Conservation (phyloP, 345 rosid genomes). For the Lepidium africanum region DNA sequence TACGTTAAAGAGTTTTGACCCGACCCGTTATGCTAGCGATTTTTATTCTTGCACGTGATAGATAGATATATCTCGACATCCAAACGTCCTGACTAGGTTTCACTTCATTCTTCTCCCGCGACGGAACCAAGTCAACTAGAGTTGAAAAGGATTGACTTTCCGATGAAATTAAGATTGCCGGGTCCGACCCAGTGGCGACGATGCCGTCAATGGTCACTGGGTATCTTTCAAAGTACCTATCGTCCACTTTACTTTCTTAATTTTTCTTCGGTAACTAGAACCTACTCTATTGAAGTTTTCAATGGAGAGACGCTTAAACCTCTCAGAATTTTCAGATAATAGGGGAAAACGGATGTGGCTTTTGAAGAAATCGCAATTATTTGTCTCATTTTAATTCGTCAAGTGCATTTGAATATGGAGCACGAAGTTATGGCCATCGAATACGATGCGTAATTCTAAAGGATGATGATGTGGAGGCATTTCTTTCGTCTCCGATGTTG, state of each 20-base stretch:
- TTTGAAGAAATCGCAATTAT: neutral
- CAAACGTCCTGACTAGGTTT: neutral
- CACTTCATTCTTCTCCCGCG: neutral
- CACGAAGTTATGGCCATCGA: neutral
- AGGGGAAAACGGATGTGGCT: neutral
- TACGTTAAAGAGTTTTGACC: conserved; percentile 2
- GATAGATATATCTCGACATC: neutral
- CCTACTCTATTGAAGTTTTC: neutral
- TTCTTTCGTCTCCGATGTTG: neutral
- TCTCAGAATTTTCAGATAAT: neutral
- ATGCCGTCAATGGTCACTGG: neutral
- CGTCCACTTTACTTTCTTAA: neutral
- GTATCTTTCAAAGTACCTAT: neutral
- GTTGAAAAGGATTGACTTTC: neutral
- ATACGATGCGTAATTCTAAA: neutral
- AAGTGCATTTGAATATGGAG: neutral
- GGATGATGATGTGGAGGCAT: neutral
- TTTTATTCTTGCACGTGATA: neutral
- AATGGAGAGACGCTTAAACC: neutral
- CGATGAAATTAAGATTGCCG: neutral
- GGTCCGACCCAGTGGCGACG: neutral
- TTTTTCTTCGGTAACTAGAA: neutral
- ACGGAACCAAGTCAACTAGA: neutral
- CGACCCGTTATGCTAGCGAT: neutral
- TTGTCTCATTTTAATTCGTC: neutral